Base-by-base conservation (phyloP, 495 filamentous ascomycete species). In the Baudoinia panamericana region DNA sequence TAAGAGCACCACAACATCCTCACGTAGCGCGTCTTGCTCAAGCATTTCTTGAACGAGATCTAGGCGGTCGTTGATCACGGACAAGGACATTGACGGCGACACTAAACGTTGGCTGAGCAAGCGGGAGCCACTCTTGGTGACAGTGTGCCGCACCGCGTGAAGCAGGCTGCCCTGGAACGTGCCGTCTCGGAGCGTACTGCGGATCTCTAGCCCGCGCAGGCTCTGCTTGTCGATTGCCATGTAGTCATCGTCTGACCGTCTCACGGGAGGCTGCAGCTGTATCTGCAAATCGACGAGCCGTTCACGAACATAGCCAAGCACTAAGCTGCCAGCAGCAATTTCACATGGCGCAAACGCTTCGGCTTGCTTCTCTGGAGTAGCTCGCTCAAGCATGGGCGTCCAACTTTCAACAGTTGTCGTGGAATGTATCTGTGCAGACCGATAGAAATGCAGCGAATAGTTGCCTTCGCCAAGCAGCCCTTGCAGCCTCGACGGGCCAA, bases 181-280 rank as follows among this genome's bases (percentile, higher is more conserved):
- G n/a, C 69, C 66, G 51, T 95, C 87, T 38, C 80, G 68, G 15
- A 92, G 69, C 0, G 90, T 94, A 47, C 75, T 71, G 31, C 82
- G 72, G 41, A 99, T 85, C 58, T 99, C 90, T 12, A 99, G 65
- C 1, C 84, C 82, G 35, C 82, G 71, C 69, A 99, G 70, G 38
- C 78, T 93, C 48, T 84, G 88, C 41, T 80, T 83, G 60, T 99
- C 92, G 46, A 99, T 90, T 20, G 58, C 68, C 84, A 99, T 88
- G 33, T 78, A 76, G 45, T 93, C 75, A 43, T 80, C 65, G 27
- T 69, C 61, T 32, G 80, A 73, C 38, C 80, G 70, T 30, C 80
- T 75, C 21, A 76, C 60, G 17, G 90, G 92, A 15, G 84, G 80
- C 52, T 88, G 84, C 26, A 99, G 69, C 55, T 82, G 84, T 65